phyloP scores from a whole-genome alignment of 192 early-diverging fungal species.

The Entomortierella lignicola region DNA sequence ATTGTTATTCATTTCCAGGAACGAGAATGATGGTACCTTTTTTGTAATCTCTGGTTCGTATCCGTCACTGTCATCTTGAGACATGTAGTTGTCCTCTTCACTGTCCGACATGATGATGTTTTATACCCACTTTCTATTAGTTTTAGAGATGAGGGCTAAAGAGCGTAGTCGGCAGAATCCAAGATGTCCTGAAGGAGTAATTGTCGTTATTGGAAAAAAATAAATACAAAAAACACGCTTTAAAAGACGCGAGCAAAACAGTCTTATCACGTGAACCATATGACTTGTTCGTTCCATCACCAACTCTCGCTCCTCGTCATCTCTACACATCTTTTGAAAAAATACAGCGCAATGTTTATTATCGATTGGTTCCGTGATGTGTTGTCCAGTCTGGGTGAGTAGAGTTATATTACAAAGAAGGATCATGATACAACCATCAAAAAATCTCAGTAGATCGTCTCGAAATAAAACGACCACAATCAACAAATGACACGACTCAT shows the following conservation, averaged over 20 bases:
- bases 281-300: background rate
- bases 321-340: background rate
- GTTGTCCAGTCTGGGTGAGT: conserved; percentile 88
- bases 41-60: conserved; percentile 41
- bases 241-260: background rate
- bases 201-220: background rate
- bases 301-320: background rate
- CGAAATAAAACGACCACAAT: background rate
- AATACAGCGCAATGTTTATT: conserved; percentile 82
- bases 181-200: background rate
- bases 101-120: conserved; percentile 34
- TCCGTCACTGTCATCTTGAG: conserved; percentile 48
- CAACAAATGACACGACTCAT: background rate
- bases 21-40: conserved; percentile 24
- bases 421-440: background rate
- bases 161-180: background rate
- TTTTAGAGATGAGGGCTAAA: background rate
- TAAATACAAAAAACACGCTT: background rate
- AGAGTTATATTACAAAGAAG: background rate
- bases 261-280: background rate
- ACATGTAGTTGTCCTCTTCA: conserved; percentile 44
- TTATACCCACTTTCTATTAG: background rate
- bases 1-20: background rate
- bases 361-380: conserved; percentile 99
- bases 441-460: background rate